Base-by-base conservation (phyloP, 2,329 filamentous ascomycete genomes). In the Aspergillus fructus region DNA sequence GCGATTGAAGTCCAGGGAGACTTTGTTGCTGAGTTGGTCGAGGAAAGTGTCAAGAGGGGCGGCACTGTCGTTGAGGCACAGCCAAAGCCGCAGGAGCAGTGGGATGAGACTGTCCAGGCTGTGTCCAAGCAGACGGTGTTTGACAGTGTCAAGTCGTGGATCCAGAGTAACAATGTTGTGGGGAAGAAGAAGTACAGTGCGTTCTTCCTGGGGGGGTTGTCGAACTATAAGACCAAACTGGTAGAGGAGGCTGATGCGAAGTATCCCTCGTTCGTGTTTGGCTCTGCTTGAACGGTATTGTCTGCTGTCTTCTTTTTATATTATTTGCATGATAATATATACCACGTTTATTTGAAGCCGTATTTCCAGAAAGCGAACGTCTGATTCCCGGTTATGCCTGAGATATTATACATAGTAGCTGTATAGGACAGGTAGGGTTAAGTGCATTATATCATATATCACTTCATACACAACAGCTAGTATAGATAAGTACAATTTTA, bases 101-200 rank as follows among this genome's bases (percentile, higher is more conserved):
- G 43, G 43, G 43, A 46, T 11, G 43, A 46, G 43, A 27, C 43
- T n/a, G 43, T 46, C 12, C 43, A 46, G 43, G 43, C 21, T 2
- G n/a, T 46, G 6, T 46, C 43, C 5, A 46, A 46, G 15, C 19
- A 24, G 23, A 46, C 43, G 2, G 43, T 46, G 21, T 46, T 46
- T n/a, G 43, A 46, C 43, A 23, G 27, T 21, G 43, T 46, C 43
- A 46, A 46, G 43, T 46, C 43, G 23, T 46, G 43, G 43, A 46
- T 46, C 13, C 43, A 46, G 43, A 46, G 43, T 15, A 46, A 49
- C 21, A 49, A 49, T 30, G 33, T 49, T 15, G 47, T 15, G 33
- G 47, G 47, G 33, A 37, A 37, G 33, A 49, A 49, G 27, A 49
- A 46, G 43, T 46, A 46, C 21, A 46, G 43, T 46, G 43, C 43